Base-by-base conservation (phyloP, 305 asterid species). In the Fraxinus angustifolia region DNA sequence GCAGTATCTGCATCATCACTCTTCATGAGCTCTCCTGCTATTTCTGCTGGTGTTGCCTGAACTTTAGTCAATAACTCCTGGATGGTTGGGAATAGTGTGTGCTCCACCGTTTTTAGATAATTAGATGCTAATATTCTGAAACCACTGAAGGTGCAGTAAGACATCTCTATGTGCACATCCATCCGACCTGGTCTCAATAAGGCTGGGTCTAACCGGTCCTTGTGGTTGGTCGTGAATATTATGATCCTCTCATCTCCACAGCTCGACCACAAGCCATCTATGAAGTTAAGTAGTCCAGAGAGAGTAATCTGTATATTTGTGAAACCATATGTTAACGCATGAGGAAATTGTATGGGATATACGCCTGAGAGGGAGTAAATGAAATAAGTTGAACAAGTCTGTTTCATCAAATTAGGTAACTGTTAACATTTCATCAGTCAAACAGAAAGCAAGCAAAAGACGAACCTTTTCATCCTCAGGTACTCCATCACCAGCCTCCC, bases 231-330 rank as follows among this genome's bases (percentile, higher is more conserved):
- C 1, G 98, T 94, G 86, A 94, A 91, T 70, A 90, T 90, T 78
- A 92, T 89, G 85, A 92, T 92, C 75, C 92, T 85, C 82, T 92
- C 97, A 38, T 92, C 97, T 8, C 97, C 97, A 30, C 94, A 91
- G 82, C 98, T 90, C 8, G 97, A 94, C 98, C 97, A 94, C 85
- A 94, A 77, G 12, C 98, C 98, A 85, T 93, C 98, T 6, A 92
- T 87, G 65, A 93, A 92, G 87, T 93, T 92, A 1, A 93, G 91
- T 50, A 92, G 80, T 78, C 96, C 97, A 1, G 98, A 91, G 17
- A 94, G 83, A 2, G 94, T 90, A 75, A 93, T 92, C 98, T 93
- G 88, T 71, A 75, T 36, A 78, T 81, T 78, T 75, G 30, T 77
- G 23, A 17, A 70, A 0, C 42, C 36, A 1, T 72, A 53, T n/a